These are phyloP conservation scores for Apodospora peruviana DNA, from an alignment of 495 filamentous ascomycete genomes.

Conservation along the genomic window DNA sequence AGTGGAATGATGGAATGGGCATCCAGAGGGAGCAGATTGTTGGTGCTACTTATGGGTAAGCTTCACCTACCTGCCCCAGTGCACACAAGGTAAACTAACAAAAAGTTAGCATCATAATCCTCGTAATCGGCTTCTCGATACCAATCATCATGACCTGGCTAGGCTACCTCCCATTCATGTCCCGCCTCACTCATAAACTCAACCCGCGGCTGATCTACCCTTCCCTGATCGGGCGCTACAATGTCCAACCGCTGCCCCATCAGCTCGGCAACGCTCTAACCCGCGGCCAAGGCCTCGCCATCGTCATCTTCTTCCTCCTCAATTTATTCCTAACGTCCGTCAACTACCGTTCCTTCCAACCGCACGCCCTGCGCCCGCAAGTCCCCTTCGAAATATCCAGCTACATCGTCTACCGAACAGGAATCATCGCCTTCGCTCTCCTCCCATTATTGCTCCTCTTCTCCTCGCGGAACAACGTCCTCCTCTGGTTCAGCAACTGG, in stretches of 20 bases:
- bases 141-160: conserved; percentile 6
- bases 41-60: not conserved
- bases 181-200: not conserved
- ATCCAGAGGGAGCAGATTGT: not conserved
- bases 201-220: conserved; percentile 15
- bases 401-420: conserved; percentile 36
- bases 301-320: conserved; percentile 28
- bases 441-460: conserved; percentile 34
- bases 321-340: conserved; percentile 36
- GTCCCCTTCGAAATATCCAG: conserved; percentile 24
- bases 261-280: conserved; percentile 30
- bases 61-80: not conserved
- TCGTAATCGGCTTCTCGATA: conserved; percentile 1
- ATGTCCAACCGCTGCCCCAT: conserved; percentile 16
- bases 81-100: too few relatives aligned
- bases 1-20: not conserved
- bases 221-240: conserved; percentile 23
- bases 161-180: not conserved
- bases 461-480: conserved; percentile 37
- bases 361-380: conserved; percentile 21
- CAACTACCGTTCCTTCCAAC: conserved; percentile 17
- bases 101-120: conserved; percentile 3
- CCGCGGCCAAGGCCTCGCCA: conserved; percentile 31
- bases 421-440: conserved; percentile 25
- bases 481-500: conserved; percentile 42